Evolutionary conservation across 805 yeast genomes (phyloP).

Genomic region (Scheffersomyces spartinae): DNA sequence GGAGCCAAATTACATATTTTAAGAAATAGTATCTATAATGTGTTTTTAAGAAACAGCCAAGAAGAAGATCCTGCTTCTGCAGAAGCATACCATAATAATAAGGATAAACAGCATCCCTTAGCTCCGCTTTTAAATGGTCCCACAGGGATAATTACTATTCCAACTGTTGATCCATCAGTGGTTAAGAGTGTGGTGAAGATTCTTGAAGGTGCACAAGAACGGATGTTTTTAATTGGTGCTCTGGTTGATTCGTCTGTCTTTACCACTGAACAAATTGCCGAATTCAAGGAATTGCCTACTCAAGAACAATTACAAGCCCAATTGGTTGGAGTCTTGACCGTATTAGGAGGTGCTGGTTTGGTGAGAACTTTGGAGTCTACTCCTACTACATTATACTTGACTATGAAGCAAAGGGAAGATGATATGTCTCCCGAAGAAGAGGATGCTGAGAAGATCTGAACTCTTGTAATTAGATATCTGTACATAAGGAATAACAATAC

Average conservation of each 20-base stretch:
- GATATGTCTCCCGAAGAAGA: slow-evolving; percentile 16
- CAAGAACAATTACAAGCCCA: slow-evolving; percentile 65
- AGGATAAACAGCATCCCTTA: slow-evolving; percentile 51
- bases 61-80: slow-evolving; percentile 65
- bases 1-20: slow-evolving; percentile 65
- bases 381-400: slow-evolving; percentile 58
- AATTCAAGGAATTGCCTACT: slow-evolving; percentile 65
- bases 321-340: slow-evolving; percentile 73
- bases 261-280: slow-evolving; percentile 39
- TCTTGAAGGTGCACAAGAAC: slow-evolving; percentile 55
- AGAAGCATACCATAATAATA: slow-evolving; percentile 35
- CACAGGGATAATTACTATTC: slow-evolving; percentile 64
- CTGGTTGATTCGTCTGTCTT: slow-evolving; percentile 53
- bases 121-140: slow-evolving; percentile 70
- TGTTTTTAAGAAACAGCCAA: slow-evolving; percentile 59
- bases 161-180: slow-evolving; percentile 55
- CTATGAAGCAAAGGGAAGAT: slow-evolving; percentile 45
- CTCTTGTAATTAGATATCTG: background rate
- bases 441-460: slow-evolving; percentile 1
- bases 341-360: slow-evolving; percentile 82
- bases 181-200: slow-evolving; percentile 53
- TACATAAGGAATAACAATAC: too few relatives aligned
- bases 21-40: slow-evolving; percentile 59
- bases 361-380: slow-evolving; percentile 69
- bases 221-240: slow-evolving; percentile 77